phyloP scores from a whole-genome alignment of 2,329 filamentous ascomycete genomes.

The Diaporthe sp. region DNA sequence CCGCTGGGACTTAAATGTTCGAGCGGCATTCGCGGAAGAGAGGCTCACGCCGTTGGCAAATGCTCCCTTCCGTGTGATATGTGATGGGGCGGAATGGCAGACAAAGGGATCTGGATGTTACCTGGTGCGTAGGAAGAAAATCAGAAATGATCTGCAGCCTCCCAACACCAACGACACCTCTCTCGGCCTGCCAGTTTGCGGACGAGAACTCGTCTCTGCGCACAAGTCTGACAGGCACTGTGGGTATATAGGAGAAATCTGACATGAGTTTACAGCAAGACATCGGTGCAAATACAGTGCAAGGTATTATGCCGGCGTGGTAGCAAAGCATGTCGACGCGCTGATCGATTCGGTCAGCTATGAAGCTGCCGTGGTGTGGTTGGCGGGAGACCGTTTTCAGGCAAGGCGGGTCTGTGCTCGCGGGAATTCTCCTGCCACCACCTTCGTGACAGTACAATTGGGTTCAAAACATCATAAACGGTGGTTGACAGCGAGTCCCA shows the following conservation, averaged over 20 bases:
- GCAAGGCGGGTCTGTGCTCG: not conserved
- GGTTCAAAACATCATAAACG: not conserved
- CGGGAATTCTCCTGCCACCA: not conserved
- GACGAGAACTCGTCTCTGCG: not conserved
- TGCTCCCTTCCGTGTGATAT: not conserved
- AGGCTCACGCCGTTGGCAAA: not conserved
- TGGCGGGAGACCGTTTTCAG: not conserved
- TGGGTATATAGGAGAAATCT: not conserved
- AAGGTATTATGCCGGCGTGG: no score
- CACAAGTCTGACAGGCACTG: not conserved
- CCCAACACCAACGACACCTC: not conserved
- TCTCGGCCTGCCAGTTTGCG: not conserved
- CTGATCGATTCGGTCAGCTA: not conserved
- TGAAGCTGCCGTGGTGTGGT: not conserved
- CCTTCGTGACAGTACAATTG: not conserved
- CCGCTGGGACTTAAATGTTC: not conserved
- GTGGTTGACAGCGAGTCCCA: not conserved
- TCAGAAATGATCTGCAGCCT: constrained; percentile 18
- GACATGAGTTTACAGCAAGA: not conserved
- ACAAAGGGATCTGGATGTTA: not conserved
- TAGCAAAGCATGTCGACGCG: not conserved
- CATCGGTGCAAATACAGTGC: not conserved
- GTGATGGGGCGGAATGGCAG: constrained; percentile 9
- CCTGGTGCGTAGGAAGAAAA: not conserved
- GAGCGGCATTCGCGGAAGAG: not conserved